Percentiles rank a stretch among this genome's conserved stretches.
Evolutionary conservation across 1,284 basidiomycete species (phyloP).

Genomic region (Austroboletus rostrupii): DNA sequence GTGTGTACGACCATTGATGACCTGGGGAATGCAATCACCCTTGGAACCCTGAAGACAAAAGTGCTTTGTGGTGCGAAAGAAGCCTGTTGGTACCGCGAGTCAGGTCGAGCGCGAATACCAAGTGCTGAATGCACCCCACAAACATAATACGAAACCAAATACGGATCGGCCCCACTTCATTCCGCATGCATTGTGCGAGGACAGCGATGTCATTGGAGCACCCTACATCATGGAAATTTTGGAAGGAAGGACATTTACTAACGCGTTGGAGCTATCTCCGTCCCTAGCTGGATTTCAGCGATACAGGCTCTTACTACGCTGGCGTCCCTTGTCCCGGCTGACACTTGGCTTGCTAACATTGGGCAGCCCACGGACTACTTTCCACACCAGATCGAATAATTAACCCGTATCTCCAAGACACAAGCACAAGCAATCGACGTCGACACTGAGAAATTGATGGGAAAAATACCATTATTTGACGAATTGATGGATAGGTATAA

Average conservation of each 20-base stretch:
- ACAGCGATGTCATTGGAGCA: constrained; percentile 75
- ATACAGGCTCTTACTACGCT: constrained; percentile 38
- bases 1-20: constrained; percentile 34
- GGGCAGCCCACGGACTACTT: constrained; percentile 82
- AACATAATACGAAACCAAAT: constrained; percentile 59
- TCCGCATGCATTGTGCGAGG: constrained; percentile 81
- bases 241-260: constrained; percentile 89
- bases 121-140: constrained; percentile 73
- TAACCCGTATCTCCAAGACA: constrained; percentile 68
- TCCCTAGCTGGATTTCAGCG: constrained; percentile 24
- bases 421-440: constrained; percentile 70
- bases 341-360: constrained; percentile 73
- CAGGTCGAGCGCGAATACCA: constrained; percentile 91
- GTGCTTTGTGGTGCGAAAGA: constrained; percentile 88
- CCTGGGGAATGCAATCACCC: background rate
- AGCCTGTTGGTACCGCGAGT: constrained; percentile 94
- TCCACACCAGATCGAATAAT: constrained; percentile 86
- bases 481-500: constrained; percentile 79
- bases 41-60: constrained; percentile 41
- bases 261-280: constrained; percentile 62
- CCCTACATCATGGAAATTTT: constrained; percentile 95
- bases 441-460: constrained; percentile 56
- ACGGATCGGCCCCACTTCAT: constrained; percentile 82
- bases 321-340: constrained; percentile 63
- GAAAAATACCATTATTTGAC: constrained; percentile 69